phyloP scores from a whole-genome alignment of 2,329 filamentous ascomycete genomes.

The Scedosporium boydii region DNA sequence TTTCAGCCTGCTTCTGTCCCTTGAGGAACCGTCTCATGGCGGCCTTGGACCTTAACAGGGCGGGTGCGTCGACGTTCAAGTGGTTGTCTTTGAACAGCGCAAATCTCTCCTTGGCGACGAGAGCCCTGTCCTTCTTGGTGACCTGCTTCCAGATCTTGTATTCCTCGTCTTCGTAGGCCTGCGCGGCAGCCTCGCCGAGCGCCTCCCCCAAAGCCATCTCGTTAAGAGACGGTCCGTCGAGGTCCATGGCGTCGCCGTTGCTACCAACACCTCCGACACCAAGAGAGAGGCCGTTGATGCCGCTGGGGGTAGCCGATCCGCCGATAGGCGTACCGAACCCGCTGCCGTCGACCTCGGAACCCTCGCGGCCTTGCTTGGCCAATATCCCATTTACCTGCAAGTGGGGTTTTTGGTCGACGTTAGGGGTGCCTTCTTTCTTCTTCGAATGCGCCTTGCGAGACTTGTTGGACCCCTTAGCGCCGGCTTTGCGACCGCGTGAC shows the following conservation, averaged over 20 bases:
- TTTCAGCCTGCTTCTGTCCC: slow-evolving; percentile 48
- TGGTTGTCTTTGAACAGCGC: slow-evolving; percentile 77
- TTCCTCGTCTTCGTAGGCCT: slow-evolving; percentile 82
- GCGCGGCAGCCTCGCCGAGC: slow-evolving; percentile 58
- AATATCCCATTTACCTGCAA: slow-evolving; percentile 57
- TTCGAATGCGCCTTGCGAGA: slow-evolving; percentile 63
- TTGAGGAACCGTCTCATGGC: slow-evolving; percentile 85
- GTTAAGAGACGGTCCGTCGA: slow-evolving; percentile 66
- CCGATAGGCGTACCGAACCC: slow-evolving; percentile 70
- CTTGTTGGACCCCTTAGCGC: slow-evolving; percentile 62
- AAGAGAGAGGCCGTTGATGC: slow-evolving; percentile 47
- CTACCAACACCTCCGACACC: slow-evolving; percentile 45
- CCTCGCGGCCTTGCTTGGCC: slow-evolving; percentile 50
- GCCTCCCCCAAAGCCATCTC: slow-evolving; percentile 54
- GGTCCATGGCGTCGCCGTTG: slow-evolving; percentile 77
- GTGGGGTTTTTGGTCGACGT: slow-evolving; percentile 62
- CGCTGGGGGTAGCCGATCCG: slow-evolving; percentile 70
- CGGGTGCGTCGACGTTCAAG: slow-evolving; percentile 79
- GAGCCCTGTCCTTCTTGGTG: slow-evolving; percentile 88
- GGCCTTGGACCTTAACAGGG: slow-evolving; percentile 72
- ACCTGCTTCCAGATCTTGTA: slow-evolving; percentile 99
- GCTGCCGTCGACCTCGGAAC: slow-evolving; percentile 77
- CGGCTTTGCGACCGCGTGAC: slow-evolving; percentile 82
- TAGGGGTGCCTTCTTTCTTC: slow-evolving; percentile 70
- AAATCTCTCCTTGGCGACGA: slow-evolving; percentile 76